Base-by-base conservation (phyloP, 371 early-diverging fungal species). In the Mortierella sp. region DNA sequence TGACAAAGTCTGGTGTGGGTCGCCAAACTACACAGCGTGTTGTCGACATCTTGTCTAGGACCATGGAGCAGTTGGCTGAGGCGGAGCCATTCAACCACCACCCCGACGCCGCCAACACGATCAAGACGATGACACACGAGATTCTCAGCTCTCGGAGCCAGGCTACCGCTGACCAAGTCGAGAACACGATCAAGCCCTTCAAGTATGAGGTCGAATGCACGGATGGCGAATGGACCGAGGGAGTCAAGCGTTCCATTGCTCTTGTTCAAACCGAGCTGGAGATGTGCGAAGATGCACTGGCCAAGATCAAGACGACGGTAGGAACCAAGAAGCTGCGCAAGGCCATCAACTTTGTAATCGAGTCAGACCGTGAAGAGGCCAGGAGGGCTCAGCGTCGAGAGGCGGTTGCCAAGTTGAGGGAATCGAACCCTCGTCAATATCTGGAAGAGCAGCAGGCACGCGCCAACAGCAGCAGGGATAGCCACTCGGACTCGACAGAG, bases 111-210 rank as follows among this genome's bases (percentile, higher is more conserved):
- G 92, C 95, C n/a, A 89, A 91, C 16, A 92, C 95, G 40, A 93
- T 98, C 73, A 89, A 96, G 83, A 91, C 93, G 67, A 96, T 97
- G 81, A 94, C 95, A 11, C 92, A 94, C 74, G 96, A 95, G 55
- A 94, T 98, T 57, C 76, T 99, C 80, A 93, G 96, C 50, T 90
- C 90, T 71, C 96, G 98, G 74, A 96, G 96, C 86, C 92, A 95
- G 71, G 89, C 95, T 2, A 95, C 97, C 0, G 95, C 97, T 14
- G 99, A 98, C 81, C 98, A 98, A 88, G 98, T 99, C 10, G 99
- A 99, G 83, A 98, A 98, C 88, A 97, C 98, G 11, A 97, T 99
- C 88, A 98, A 98, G 88, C 99, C 99, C 5, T 98, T 94, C 91
- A 99, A 99, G 90, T 97, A 96, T 77, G 99, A 98, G 89, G 96